phyloP scores from a whole-genome alignment of 441 rosid species.

The Arabidopsis lyrata region DNA sequence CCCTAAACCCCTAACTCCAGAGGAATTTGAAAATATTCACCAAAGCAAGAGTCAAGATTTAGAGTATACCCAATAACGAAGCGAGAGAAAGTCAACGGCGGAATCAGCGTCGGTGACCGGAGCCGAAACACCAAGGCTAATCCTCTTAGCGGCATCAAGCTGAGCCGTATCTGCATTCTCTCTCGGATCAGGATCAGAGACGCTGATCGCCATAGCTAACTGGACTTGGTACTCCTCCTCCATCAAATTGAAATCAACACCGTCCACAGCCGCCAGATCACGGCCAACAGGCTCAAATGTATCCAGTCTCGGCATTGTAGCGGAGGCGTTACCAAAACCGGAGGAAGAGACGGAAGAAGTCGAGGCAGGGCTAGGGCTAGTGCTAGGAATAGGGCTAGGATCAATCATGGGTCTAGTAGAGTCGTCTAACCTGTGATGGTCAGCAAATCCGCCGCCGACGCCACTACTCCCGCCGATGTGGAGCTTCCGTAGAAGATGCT shows the following conservation, averaged over 20 bases:
- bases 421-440: constrained; percentile 60
- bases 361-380: constrained; percentile 50
- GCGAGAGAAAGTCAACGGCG: constrained; percentile 72
- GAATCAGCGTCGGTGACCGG: constrained; percentile 56
- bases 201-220: constrained; percentile 92
- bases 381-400: constrained; percentile 51
- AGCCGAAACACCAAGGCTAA: constrained; percentile 79
- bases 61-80: constrained; percentile 80
- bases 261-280: constrained; percentile 54
- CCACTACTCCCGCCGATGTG: constrained; percentile 95
- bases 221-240: constrained; percentile 97
- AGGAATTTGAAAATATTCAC: constrained; percentile 19
- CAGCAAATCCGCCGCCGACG: constrained; percentile 73
- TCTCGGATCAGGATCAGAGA: constrained; percentile 70
- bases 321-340: constrained; percentile 43
- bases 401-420: constrained; percentile 52
- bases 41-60: neutral
- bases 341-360: constrained; percentile 55
- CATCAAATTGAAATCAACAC: constrained; percentile 69
- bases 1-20: neutral
- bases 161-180: constrained; percentile 88
- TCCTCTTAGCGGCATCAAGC: constrained; percentile 95
- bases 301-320: constrained; percentile 56
- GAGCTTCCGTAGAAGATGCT: constrained; percentile 85
- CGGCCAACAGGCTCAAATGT: constrained; percentile 54